Base-by-base conservation (phyloP, 768 basidiomycete genomes). In the Daedaleopsis nitida region DNA sequence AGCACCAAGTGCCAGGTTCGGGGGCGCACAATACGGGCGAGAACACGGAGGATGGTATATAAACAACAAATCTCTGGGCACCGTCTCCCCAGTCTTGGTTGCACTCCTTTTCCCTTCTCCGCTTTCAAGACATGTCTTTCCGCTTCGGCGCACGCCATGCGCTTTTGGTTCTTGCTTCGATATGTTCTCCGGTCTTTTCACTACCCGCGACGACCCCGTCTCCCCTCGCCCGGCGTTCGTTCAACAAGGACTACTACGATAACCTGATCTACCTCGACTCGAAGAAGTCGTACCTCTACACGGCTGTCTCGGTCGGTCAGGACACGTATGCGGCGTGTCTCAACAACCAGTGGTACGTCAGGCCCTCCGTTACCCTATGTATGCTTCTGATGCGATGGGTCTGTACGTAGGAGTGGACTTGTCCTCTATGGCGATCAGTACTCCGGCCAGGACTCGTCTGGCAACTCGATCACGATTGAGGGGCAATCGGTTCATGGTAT, bases 111-210 rank as follows among this genome's bases (percentile, higher is more conserved):
- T 37, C 51, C 27, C 42, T 59, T 54, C 44, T 45, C 39, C 43
- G 55, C 62, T 42, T 55, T 55, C 54, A 55, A 55, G 54, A 45
- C 62, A 64, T 64, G 58, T 37, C 58, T 57, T 64, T 57, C 44
- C 45, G 39, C 39, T 64, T 53, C 58, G 16, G 57, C 58, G 58
- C 62, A 34, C 58, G 56, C 50, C 54, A 54, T 54, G 62, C 62
- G 47, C 55, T 64, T 42, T 64, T 59, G 47, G 21, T 49, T 50
- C 34, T 59, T 38, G 55, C 55, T 56, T 52, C 37, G 8, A 23
- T 64, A 24, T 56, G 42, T 56, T 57, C 58, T 63, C 45, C 62
- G 37, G 53, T 45, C 42, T 50, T 55, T 59, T 51, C 62, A 43
- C 35, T 58, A 23, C 58, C 58, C 49, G 17, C 43, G 17, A 38